Base-by-base conservation (phyloP, 1,284 basidiomycete genomes). In the Heliocybe sulcata region DNA sequence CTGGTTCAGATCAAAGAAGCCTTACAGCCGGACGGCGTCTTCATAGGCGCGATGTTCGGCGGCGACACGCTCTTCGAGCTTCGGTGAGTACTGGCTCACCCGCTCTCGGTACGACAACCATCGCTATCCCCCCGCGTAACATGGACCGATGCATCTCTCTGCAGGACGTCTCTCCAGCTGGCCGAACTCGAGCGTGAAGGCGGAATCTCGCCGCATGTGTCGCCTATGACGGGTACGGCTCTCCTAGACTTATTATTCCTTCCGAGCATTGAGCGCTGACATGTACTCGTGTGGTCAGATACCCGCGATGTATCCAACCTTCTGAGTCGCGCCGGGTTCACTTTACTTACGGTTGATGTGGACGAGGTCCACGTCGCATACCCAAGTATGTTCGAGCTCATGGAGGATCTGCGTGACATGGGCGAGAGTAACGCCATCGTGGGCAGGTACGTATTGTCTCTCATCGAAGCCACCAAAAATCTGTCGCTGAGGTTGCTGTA, bases 61-160 rank as follows among this genome's bases (percentile, higher is more conserved):
- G 96, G 97, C 6, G 97, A 99, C 58, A 97, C 95, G 0, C 76
- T 99, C 1, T 99, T 98, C 64, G 97, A 99, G 73, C 76, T 99
- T 6, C 77, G 91, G 91, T 87, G 58, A 55, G 61, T 56, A 14
- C 47, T 26, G 23, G 47, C 10, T 25, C 23, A 26, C 12, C 22
- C 20, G 14, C 22, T 22, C 47, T 26, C 20, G 23, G 27, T 26
- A 26, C 47, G 47, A 49, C 14, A n/a, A n/a, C n/a, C n/a, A 25
- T 48, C 12, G 19, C 42, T 22, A 51, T 51, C 31, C 25, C 42
- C 38, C 27, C 45, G 52, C 47, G 19, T 25, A 3, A 11, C 35
- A 45, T 19, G 19, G 4, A 16, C 38, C n/a, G 38, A 42, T 20
- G 20, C 51, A 35, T 14, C 10, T 23, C 33, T 29, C 16, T 9